These are phyloP conservation scores for Zarea fungicola DNA, from an alignment of 2,329 filamentous ascomycete species.

Conservation along the genomic window DNA sequence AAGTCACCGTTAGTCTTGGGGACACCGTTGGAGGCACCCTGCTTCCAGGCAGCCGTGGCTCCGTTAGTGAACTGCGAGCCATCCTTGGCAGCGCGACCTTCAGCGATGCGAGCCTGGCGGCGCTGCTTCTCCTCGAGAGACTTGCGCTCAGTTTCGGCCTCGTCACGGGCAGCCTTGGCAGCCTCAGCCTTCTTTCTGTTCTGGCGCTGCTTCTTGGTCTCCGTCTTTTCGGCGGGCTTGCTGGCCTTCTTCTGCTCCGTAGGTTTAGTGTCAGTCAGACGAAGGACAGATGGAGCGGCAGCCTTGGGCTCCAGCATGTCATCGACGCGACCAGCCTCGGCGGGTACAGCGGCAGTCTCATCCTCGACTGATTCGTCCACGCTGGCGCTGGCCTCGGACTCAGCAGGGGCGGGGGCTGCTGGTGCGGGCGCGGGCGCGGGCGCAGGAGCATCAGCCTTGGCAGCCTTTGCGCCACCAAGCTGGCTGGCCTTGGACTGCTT, in stretches of 20 bases:
- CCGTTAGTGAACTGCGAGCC: conserved; percentile 55
- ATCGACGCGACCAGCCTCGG: conserved; percentile 64
- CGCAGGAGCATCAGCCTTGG: conserved; percentile 53
- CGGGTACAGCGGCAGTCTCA: conserved; percentile 63
- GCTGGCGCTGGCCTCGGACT: conserved; percentile 45
- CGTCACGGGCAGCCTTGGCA: conserved; percentile 67
- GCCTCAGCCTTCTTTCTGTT: conserved; percentile 85
- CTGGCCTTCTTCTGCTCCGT: conserved; percentile 59
- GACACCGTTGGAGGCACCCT: conserved; percentile 29
- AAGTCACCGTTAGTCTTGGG: conserved; percentile 30
- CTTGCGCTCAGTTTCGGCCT: conserved; percentile 74
- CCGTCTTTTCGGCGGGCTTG: conserved; percentile 60
- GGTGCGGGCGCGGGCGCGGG: conserved; percentile 22
- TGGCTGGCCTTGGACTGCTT: conserved; percentile 62
- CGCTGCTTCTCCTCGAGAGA: conserved; percentile 75
- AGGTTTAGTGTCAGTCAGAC: conserved; percentile 64
- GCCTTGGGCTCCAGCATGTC: conserved; percentile 83
- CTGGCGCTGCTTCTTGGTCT: conserved; percentile 94
- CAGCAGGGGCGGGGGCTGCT: conserved; percentile 39
- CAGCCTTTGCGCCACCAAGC: conserved; percentile 40
- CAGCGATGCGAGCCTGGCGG: conserved; percentile 72
- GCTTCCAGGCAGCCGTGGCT: conserved; percentile 39
- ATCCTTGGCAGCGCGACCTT: conserved; percentile 78
- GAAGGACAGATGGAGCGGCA: conserved; percentile 67
- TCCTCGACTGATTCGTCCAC: conserved; percentile 79